Conservation (phyloP, 2,329 filamentous ascomycete species). For the Microthyrium microscopicum region DNA sequence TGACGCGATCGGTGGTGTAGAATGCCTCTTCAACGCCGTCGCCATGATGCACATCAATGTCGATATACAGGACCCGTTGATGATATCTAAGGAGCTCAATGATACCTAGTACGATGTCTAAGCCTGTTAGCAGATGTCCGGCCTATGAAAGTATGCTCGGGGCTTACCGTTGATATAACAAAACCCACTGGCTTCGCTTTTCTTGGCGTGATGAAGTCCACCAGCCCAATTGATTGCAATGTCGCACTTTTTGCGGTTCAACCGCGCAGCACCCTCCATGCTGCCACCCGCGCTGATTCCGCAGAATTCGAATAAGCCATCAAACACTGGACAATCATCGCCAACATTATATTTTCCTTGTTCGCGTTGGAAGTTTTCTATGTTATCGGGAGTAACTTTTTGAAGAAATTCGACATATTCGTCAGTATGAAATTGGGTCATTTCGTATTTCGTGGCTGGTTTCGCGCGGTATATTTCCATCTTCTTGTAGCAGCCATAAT, state of each 20-base stretch:
- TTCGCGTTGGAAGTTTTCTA: constrained; percentile 83
- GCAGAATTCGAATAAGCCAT: constrained; percentile 54
- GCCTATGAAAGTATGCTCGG: not conserved
- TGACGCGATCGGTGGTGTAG: constrained; percentile 73
- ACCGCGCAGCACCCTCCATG: constrained; percentile 53
- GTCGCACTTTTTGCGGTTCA: constrained; percentile 53
- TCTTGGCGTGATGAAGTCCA: constrained; percentile 31
- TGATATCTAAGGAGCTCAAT: constrained; percentile 70
- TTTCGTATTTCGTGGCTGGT: constrained; percentile 48
- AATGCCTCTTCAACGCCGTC: constrained; percentile 87
- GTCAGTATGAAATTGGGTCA: constrained; percentile 59
- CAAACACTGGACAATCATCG: constrained; percentile 47
- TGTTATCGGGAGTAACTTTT: constrained; percentile 95
- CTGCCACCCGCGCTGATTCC: constrained; percentile 53
- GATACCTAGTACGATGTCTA: constrained; percentile 78
- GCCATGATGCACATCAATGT: constrained; percentile 84
- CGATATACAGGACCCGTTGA: constrained; percentile 81
- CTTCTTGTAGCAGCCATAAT: constrained; percentile 56
- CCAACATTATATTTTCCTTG: constrained; percentile 63
- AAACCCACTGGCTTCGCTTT: constrained; percentile 30
- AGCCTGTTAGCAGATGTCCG: constrained; percentile 2
- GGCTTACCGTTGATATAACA: constrained; percentile 30
- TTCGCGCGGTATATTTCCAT: constrained; percentile 48
- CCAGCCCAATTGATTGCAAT: constrained; percentile 41
- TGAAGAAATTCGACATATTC: constrained; percentile 57